Evolutionary conservation across 768 basidiomycete genomes (phyloP), one percentile per base, ranked within the genome.

Genomic region (Boletus insuetus): DNA sequence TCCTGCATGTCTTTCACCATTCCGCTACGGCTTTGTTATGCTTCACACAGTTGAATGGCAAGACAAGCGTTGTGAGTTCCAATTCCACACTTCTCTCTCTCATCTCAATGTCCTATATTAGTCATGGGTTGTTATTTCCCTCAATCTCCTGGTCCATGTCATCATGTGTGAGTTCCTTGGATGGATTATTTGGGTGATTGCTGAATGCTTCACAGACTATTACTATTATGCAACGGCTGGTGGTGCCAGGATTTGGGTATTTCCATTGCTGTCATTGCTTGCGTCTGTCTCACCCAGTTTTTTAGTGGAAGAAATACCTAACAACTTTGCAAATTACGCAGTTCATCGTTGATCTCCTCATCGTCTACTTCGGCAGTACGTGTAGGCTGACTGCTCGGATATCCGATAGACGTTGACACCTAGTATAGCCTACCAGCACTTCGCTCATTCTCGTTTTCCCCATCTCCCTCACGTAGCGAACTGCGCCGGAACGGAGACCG

Each of bases 221-320:
- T 99, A 99, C 77, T 99, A 99, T 77, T 98, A 89, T 74, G 94
- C 94, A 24, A 98, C 97, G 48, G 94, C 97, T 48, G 94, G 96
- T 67, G 97, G 97, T 58, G 89, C 89, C 68, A 91, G 81, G 76
- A 93, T 98, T 75, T 98, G 97, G 94, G 94, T 94, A 73, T 50
- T 80, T 69, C 19, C 2, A 4, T 43, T 20, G 12, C 56, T 48
- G 12, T 29, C n/a, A 20, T 48, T n/a, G 32, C 38, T 19, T 1
- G 19, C 11, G 20, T 41, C 38, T 42, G 10, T 51, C 55, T 59
- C 48, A 63, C 35, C 3, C 6, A 24, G 16, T 13, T 39, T 10
- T 20, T 46, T 22, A 95, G 96, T 99, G 97, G 97, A 99, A 99
- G 80, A 94, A 94, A 74, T 94, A 99, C 74, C 74, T 98, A 58